Conservation (phyloP, 2,329 filamentous ascomycete genomes). For the Cadophora gregata region DNA sequence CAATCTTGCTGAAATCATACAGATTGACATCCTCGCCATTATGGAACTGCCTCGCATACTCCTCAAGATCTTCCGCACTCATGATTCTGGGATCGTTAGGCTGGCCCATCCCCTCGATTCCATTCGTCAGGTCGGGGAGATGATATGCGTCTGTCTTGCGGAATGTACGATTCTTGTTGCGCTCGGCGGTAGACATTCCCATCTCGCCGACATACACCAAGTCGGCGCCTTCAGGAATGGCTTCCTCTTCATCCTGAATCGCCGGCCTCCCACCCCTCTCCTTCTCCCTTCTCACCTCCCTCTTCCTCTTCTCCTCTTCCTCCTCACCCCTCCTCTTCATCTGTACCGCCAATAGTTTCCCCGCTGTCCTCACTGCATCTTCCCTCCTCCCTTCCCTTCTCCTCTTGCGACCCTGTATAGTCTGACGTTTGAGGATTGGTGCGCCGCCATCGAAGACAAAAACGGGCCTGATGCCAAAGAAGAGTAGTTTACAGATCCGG, state of each 20-base stretch:
- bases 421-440: conserved; percentile 87
- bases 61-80: conserved; percentile 91
- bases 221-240: conserved; percentile 68
- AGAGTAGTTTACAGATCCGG: conserved; percentile 95
- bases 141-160: conserved; percentile 95
- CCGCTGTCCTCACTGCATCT: conserved; percentile 90
- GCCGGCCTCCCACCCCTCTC: conserved; percentile 45
- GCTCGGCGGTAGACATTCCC: conserved; percentile 79
- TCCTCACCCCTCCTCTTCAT: conserved; percentile 92
- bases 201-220: conserved; percentile 92
- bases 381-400: conserved; percentile 87
- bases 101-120: conserved; percentile 84
- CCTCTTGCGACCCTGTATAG: conserved; percentile 78
- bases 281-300: conserved; percentile 43
- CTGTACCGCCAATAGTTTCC: conserved; percentile 89
- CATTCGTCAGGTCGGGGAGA: conserved; percentile 80
- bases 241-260: conserved; percentile 66
- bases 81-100: conserved; percentile 95
- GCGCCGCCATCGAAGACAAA: conserved; percentile 99
- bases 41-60: conserved; percentile 92
- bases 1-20: conserved; percentile 98
- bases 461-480: conserved; percentile 94
- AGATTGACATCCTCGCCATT: conserved; percentile 87
- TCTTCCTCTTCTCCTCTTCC: conserved; percentile 70
- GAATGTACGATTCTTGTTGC: conserved; percentile 76